Evolutionary conservation across 192 early-diverging fungal genomes (phyloP).

Genomic region (Phlyctochytrium arcticum): DNA sequence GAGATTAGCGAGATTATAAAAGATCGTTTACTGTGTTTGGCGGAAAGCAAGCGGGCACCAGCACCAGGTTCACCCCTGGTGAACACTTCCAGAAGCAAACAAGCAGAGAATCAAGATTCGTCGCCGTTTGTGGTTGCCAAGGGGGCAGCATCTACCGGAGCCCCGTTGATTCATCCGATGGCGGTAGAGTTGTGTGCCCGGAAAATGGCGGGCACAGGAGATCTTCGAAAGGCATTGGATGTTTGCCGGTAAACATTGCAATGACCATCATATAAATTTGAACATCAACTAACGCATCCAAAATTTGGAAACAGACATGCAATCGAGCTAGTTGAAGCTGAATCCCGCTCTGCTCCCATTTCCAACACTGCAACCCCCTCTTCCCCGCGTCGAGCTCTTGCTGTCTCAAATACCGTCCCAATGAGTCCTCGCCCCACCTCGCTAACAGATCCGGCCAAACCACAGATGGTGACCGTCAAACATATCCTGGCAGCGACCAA

Average conservation of each 20-base stretch:
- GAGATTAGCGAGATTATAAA: constrained; percentile 90
- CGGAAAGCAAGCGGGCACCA: constrained; percentile 22
- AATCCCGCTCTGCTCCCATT: constrained; percentile 39
- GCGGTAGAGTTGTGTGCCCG: constrained; percentile 91
- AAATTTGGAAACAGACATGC: constrained; percentile 68
- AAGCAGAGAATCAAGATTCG: background rate
- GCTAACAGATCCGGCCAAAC: background rate
- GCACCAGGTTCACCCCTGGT: no score
- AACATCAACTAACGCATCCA: background rate
- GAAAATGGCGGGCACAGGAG: constrained; percentile 83
- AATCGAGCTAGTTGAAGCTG: constrained; percentile 75
- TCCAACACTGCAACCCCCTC: background rate
- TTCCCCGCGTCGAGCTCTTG: no score
- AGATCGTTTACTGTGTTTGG: constrained; percentile 66
- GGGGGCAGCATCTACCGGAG: background rate
- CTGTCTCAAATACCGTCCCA: no score
- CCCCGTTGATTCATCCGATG: constrained; percentile 68
- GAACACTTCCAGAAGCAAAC: background rate
- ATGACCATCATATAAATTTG: no score
- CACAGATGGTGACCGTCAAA: constrained; percentile 74
- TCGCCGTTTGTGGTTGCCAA: background rate
- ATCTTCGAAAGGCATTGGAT: constrained; percentile 41
- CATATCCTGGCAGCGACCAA: constrained; percentile 72
- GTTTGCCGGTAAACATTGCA: constrained; percentile 34
- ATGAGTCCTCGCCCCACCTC: background rate